A percentile compares a stretch with the other conserved stretches of the same genome.
These are phyloP conservation scores for Claviceps purpurea DNA, from an alignment of 2,329 filamentous ascomycete species.

Conservation along the genomic window DNA sequence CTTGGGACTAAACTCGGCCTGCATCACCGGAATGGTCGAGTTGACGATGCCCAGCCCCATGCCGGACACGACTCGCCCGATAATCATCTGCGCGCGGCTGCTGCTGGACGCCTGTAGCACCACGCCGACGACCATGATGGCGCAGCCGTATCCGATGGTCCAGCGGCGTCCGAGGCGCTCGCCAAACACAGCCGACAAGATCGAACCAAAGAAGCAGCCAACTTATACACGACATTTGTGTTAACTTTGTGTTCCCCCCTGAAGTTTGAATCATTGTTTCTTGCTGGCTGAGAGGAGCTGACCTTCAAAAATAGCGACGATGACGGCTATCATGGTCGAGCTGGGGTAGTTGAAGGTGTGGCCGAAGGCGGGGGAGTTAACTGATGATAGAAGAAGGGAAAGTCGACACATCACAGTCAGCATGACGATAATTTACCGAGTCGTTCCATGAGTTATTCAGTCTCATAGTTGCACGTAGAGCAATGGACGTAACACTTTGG, in stretches of 20 bases:
- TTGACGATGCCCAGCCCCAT: not conserved
- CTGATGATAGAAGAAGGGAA: constrained; percentile 5
- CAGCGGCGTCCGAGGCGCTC: constrained; percentile 30
- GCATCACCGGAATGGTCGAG: constrained; percentile 18
- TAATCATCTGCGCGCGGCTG: constrained; percentile 28
- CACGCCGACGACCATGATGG: constrained; percentile 32
- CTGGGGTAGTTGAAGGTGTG: constrained; percentile 25
- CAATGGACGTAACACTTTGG: not conserved
- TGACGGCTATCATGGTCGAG: constrained; percentile 28
- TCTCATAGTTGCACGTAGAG: not conserved
- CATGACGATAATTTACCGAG: too few species aligned
- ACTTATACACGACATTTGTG: constrained; percentile 7
- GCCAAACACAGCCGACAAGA: constrained; percentile 16
- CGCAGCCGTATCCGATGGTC: constrained; percentile 27
- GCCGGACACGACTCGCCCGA: constrained; percentile 33
- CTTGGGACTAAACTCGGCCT: constrained; percentile 28
- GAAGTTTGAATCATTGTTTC: too few species aligned
- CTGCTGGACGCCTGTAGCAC: constrained; percentile 30
- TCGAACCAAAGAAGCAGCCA: constrained; percentile 16
- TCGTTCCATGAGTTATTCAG: too few species aligned
- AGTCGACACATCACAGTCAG: too few species aligned
- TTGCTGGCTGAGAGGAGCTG: not conserved
- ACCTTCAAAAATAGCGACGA: constrained; percentile 32
- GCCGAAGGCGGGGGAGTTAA: constrained; percentile 27
- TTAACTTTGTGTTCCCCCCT: too few species aligned